Evolutionary conservation across 2,329 filamentous ascomycete species (phyloP).

Genomic region (Fusarium luffae): DNA sequence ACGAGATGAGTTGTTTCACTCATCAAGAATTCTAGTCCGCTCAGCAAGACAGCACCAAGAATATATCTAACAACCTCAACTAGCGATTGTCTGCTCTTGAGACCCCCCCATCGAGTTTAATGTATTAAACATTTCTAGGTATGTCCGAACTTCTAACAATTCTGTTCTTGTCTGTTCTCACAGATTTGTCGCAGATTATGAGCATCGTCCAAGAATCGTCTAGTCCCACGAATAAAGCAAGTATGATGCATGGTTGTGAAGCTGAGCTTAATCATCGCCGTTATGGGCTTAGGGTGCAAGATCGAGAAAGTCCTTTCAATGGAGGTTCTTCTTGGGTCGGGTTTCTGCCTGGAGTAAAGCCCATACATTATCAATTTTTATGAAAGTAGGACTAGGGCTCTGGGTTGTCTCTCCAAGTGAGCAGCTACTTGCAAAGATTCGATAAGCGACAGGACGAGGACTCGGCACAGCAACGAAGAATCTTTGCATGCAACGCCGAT

Average conservation of each 20-base stretch:
- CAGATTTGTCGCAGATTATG: not conserved
- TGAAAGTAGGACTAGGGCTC: not conserved
- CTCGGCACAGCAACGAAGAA: not conserved
- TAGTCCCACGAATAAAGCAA: not conserved
- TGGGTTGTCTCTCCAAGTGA: not conserved
- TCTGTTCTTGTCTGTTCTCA: not conserved
- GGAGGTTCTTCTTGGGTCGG: no score
- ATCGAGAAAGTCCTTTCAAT: no score
- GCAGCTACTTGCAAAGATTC: fast-evolving
- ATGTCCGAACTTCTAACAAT: not conserved
- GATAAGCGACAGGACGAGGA: not conserved
- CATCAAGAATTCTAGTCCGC: no score
- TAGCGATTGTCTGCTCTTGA: not conserved
- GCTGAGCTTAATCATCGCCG: not conserved
- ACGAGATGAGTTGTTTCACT: no score
- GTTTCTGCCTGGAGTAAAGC: not conserved
- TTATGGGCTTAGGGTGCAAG: not conserved
- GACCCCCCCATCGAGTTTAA: not conserved
- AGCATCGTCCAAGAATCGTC: not conserved
- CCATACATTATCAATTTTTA: not conserved
- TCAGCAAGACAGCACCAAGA: no score
- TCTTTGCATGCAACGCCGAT: fast-evolving
- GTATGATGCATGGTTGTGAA: not conserved
- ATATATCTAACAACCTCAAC: no score
- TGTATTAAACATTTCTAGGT: fast-evolving